Evolutionary conservation across 257 asterid species (phyloP).

Genomic region (Nicotiana tomentosiformis): DNA sequence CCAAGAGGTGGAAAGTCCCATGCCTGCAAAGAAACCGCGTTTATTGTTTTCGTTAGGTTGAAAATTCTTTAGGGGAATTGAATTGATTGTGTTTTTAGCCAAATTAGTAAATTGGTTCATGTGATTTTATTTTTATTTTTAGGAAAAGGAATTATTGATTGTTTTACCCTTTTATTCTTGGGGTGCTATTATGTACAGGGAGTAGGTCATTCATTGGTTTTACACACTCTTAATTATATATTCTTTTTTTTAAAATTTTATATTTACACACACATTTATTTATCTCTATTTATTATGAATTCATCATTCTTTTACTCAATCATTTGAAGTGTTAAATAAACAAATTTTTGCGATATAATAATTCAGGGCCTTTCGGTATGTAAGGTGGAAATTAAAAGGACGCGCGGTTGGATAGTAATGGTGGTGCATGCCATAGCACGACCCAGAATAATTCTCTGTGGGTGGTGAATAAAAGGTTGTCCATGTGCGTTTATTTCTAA

Average conservation of each 20-base stretch:
- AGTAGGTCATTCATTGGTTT: slow-evolving; percentile 2
- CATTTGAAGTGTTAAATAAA: neutral
- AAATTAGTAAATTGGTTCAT: neutral
- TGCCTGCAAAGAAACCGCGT: slow-evolving; percentile 36
- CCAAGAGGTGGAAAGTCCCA: slow-evolving; percentile 55
- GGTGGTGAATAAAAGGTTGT: neutral
- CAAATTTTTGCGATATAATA: neutral
- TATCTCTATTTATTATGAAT: neutral
- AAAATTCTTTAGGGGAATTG: neutral
- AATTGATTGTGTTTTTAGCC: neutral
- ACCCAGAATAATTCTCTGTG: neutral
- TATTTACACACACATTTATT: neutral
- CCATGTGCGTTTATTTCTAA: neutral
- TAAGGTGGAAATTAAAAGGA: neutral
- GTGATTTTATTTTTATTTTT: neutral
- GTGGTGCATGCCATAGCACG: neutral
- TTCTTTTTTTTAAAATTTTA: neutral
- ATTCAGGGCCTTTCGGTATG: neutral
- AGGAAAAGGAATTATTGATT: neutral
- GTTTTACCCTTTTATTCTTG: neutral
- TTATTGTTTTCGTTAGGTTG: slow-evolving; percentile 3
- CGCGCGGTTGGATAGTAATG: neutral
- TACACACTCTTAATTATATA: neutral
- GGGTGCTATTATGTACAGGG: neutral
- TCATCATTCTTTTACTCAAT: neutral